Evolutionary conservation across 257 asterid species (phyloP), one percentile per base, ranked within the genome.

Genomic region (Perilla frutescens): DNA sequence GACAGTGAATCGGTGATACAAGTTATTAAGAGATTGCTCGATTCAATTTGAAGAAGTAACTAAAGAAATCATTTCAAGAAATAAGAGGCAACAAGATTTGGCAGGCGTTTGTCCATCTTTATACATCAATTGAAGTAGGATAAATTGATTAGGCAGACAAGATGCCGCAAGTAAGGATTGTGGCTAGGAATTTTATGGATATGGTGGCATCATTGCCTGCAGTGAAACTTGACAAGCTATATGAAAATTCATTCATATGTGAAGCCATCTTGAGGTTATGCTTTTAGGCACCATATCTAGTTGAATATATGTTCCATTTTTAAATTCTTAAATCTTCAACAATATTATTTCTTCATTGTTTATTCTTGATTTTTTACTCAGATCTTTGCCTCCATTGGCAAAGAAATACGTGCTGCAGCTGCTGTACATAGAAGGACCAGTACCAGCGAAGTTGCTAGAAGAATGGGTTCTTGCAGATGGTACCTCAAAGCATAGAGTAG

Each of bases 201-300:
- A 95, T 95, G 98, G 99, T 90, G 89, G 96, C 98, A 60, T 95
- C 98, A 39, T 74, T 95, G 89, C 98, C 99, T 31, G 89, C 96
- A 2, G n/a, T 82, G 79, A 95, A 95, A 81, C 98, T 95, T 9
- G 97, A 95, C 83, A 86, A 79, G 80, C 97, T 94, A 70, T 94
- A 90, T 71, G 89, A 90, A 36, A 94, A 90, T 74, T 85, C 98
- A 29, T 94, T 91, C 85, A 91, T 91, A 63, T 90, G 99, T 74
- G 93, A 91, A 84, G 96, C 99, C 66, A 91, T 94, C 68, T 91
- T 94, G 86, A 90, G 99, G 98, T 93, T 57, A 63, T 56, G 53
- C 36, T 71, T 12, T 62, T 31, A 29, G 39, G 14, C 72, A 14
- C 45, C 7, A 32, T 68, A 44, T 48, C 31, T 80, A 13, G 61